phyloP scores from a whole-genome alignment of 2,329 filamentous ascomycete species.

The Coniochaeta hoffmannii region DNA sequence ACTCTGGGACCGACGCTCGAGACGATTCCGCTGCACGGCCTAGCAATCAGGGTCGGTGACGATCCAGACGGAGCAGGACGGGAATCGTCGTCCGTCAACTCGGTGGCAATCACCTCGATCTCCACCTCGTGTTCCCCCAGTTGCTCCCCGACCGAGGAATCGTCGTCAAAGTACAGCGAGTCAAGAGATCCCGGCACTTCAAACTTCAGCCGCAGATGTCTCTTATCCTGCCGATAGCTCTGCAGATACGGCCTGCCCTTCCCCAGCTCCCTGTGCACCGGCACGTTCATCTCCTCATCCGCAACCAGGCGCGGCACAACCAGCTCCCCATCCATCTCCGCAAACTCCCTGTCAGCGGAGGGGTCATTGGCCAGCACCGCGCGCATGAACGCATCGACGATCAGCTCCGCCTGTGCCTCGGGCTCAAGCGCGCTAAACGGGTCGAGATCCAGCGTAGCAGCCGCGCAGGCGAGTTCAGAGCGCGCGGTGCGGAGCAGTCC shows the following conservation, averaged over 20 bases:
- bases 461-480: not conserved
- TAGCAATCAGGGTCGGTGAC: slow-evolving; percentile 10
- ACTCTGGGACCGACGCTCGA: slow-evolving; percentile 14
- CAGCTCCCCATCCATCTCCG: slow-evolving; percentile 16
- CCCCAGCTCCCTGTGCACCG: slow-evolving; percentile 15
- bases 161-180: slow-evolving; percentile 5
- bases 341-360: slow-evolving; percentile 18
- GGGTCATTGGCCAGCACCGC: slow-evolving; percentile 10
- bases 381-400: slow-evolving; percentile 11
- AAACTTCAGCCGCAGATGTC: slow-evolving; percentile 12
- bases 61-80: not conserved
- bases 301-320: slow-evolving; percentile 16
- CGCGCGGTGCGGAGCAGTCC: not conserved
- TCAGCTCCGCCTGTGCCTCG: slow-evolving; percentile 9
- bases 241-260: slow-evolving; percentile 14
- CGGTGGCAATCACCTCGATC: slow-evolving; percentile 14
- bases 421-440: slow-evolving; percentile 11
- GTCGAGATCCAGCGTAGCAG: slow-evolving; percentile 5
- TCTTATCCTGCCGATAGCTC: slow-evolving; percentile 9
- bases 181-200: slow-evolving; percentile 7
- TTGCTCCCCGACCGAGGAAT: slow-evolving; percentile 11
- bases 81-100: slow-evolving; percentile 13
- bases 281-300: slow-evolving; percentile 15
- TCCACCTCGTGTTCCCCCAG: slow-evolving; percentile 18
- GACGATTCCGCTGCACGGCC: slow-evolving; percentile 18